Evolutionary conservation across 2,329 filamentous ascomycete genomes (phyloP).

Genomic region (Didymella glomerata): DNA sequence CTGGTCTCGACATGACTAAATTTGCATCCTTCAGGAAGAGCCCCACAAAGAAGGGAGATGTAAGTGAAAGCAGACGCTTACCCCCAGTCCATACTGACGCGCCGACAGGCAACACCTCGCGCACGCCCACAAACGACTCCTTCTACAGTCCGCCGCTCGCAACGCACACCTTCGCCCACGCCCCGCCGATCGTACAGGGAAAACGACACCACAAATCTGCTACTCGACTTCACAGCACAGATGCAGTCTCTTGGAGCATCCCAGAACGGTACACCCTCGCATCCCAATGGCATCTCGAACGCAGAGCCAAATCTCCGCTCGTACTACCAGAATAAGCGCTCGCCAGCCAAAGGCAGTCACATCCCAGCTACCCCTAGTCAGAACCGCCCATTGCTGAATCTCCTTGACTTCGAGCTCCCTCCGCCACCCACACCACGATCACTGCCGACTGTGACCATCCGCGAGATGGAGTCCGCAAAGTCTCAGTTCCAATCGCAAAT

Average conservation of each 20-base stretch:
- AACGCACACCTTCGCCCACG: constrained; percentile 60
- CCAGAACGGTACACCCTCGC: constrained; percentile 49
- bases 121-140: constrained; percentile 57
- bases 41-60: constrained; percentile 33
- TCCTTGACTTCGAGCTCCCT: constrained; percentile 90
- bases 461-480: constrained; percentile 92
- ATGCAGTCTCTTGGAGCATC: constrained; percentile 63
- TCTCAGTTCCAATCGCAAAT: constrained; percentile 92
- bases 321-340: constrained; percentile 46
- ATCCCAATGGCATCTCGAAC: constrained; percentile 58
- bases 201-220: constrained; percentile 75
- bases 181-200: constrained; percentile 60
- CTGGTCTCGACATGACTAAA: constrained; percentile 77
- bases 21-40: constrained; percentile 76
- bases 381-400: constrained; percentile 45
- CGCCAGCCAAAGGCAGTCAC: constrained; percentile 41
- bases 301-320: constrained; percentile 60
- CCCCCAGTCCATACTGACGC: constrained; percentile 6
- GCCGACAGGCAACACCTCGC: constrained; percentile 44
- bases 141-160: constrained; percentile 55
- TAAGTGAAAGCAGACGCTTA: constrained; percentile 13
- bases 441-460: constrained; percentile 86
- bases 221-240: constrained; percentile 89
- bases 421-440: constrained; percentile 91
- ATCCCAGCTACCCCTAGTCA: constrained; percentile 45